These are phyloP conservation scores for Collybia mongolica DNA, from an alignment of 768 basidiomycete species.

Conservation along the genomic window DNA sequence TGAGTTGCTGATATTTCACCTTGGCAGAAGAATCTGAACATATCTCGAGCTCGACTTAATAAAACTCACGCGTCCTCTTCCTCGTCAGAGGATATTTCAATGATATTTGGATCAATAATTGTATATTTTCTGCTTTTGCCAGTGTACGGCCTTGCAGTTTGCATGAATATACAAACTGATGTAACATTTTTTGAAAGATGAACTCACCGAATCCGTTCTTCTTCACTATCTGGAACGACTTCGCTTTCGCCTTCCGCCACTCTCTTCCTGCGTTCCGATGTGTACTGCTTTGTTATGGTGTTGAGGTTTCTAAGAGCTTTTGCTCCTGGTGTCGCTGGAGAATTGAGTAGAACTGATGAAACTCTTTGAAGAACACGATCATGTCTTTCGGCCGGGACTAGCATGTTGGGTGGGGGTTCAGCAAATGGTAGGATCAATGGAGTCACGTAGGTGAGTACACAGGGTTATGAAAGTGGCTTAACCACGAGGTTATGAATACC, in stretches of 20 bases:
- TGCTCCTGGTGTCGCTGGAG: neutral
- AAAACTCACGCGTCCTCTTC: constrained; percentile 35
- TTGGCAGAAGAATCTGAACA: neutral
- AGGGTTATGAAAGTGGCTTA: no score
- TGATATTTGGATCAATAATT: constrained; percentile 28
- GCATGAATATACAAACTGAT: neutral
- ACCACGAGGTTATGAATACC: no score
- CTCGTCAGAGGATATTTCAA: constrained; percentile 59
- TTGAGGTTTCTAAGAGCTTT: neutral
- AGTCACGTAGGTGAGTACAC: no score
- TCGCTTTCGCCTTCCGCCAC: constrained; percentile 17
- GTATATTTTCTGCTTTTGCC: constrained; percentile 5
- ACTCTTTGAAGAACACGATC: neutral
- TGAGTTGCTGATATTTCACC: neutral
- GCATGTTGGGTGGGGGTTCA: neutral
- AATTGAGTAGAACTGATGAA: constrained; percentile 1
- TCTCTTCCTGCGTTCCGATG: neutral
- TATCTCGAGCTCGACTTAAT: neutral
- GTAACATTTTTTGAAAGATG: neutral
- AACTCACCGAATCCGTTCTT: constrained; percentile 37
- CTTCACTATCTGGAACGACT: constrained; percentile 49
- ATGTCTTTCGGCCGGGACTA: neutral
- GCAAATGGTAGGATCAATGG: neutral
- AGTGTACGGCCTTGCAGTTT: no score
- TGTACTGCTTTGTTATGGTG: neutral